Conservation (phyloP, 257 asterid genomes). For the Penstemon barbatus region DNA sequence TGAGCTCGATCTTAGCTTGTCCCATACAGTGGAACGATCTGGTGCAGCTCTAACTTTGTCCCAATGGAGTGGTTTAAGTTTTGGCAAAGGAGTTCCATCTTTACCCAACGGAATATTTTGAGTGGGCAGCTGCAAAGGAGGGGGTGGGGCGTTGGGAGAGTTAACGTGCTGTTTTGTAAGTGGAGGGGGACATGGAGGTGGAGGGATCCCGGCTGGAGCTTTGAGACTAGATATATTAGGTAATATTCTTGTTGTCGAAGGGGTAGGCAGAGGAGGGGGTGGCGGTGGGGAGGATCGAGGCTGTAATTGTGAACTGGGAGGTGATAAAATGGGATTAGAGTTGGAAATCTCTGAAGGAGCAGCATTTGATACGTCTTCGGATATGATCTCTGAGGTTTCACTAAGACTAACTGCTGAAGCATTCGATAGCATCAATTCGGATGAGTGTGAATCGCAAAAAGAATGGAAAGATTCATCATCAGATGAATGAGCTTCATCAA, state of each 20-base stretch:
- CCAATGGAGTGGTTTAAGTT: conserved; percentile 95
- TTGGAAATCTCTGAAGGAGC: neutral
- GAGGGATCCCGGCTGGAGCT: conserved; percentile 43
- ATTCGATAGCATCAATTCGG: conserved; percentile 55
- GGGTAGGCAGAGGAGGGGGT: conserved; percentile 24
- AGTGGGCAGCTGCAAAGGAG: conserved; percentile 45
- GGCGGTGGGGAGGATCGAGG: conserved; percentile 17
- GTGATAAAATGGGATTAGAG: neutral
- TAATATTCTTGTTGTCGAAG: conserved; percentile 27
- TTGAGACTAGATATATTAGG: conserved; percentile 23
- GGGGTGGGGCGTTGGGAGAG: conserved; percentile 54
- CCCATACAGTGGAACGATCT: conserved; percentile 92
- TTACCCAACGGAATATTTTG: conserved; percentile 57
- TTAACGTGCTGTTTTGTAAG: conserved; percentile 29
- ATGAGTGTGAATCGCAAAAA: conserved; percentile 57
- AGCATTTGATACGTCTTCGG: conserved; percentile 29
- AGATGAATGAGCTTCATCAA: conserved; percentile 42
- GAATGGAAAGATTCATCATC: conserved; percentile 88
- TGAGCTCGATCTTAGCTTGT: conserved; percentile 85
- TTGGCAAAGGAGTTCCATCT: conserved; percentile 75
- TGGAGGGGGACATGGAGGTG: conserved; percentile 66
- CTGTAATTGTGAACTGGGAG: neutral
- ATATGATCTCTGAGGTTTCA: conserved; percentile 41
- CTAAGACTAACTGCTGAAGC: conserved; percentile 53
- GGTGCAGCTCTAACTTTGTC: conserved; percentile 95